Evolutionary conservation across 345 rosid genomes (phyloP).

Genomic region (Rhizophora mangle): DNA sequence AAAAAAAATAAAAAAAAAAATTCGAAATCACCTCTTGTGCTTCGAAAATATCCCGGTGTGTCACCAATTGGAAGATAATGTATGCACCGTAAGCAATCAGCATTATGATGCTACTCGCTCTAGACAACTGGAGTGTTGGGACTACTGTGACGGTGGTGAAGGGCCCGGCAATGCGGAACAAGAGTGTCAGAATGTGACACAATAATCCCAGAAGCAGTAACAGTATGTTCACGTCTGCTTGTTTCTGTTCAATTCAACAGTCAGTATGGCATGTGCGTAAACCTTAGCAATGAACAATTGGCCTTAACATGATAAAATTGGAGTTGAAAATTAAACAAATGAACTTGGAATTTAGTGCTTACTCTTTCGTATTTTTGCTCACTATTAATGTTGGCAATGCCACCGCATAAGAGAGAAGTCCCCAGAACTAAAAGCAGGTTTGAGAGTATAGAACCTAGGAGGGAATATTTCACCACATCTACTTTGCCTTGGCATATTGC

Average conservation of each 20-base stretch:
- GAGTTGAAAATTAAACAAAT: neutral
- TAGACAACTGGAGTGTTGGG: conserved; percentile 55
- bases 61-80: conserved; percentile 69
- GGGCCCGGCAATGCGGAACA: conserved; percentile 42
- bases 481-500: conserved; percentile 61
- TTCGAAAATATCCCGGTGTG: conserved; percentile 69
- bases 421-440: conserved; percentile 92
- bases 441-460: conserved; percentile 80
- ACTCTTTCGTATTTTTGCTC: conserved; percentile 89
- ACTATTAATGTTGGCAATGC: conserved; percentile 55
- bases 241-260: conserved; percentile 47
- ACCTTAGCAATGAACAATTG: neutral
- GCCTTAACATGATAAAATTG: no score
- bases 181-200: conserved; percentile 69
- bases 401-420: conserved; percentile 82
- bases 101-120: conserved; percentile 83
- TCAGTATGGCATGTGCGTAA: neutral
- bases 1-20: neutral
- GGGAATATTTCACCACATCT: conserved; percentile 77
- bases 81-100: conserved; percentile 66
- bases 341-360: neutral
- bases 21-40: conserved; percentile 38
- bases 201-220: conserved; percentile 66
- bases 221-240: conserved; percentile 78
- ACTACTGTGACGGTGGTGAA: conserved; percentile 29